Conservation (phyloP, 2,329 filamentous ascomycete genomes). For the Clonostachys rosea region DNA sequence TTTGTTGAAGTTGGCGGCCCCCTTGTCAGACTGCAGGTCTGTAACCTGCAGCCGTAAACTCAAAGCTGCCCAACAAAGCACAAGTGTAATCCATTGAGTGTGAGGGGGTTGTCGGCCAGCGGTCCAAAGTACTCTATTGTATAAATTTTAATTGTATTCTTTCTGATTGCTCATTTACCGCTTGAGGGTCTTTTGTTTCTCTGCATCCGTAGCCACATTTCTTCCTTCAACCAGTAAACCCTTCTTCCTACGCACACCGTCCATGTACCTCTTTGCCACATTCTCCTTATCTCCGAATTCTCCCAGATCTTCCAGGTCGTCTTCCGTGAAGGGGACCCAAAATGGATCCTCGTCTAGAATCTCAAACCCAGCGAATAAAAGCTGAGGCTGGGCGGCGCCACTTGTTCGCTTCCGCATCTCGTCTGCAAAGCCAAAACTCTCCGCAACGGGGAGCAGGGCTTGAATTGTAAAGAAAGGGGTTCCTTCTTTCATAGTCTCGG, state of each 20-base stretch:
- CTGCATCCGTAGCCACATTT: constrained; percentile 75
- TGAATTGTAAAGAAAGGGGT: constrained; percentile 95
- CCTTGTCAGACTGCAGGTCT: too few species aligned
- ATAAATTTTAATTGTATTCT: too few species aligned
- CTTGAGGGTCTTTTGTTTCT: constrained; percentile 80
- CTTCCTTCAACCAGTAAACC: constrained; percentile 79
- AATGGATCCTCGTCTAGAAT: constrained; percentile 93
- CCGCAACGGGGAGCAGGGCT: constrained; percentile 82
- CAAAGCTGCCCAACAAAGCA: too few species aligned
- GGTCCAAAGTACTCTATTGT: too few species aligned
- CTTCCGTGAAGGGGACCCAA: constrained; percentile 96
- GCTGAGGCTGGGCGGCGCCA: constrained; percentile 85
- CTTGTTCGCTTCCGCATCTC: constrained; percentile 94
- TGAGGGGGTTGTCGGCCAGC: too few species aligned
- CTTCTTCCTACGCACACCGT: constrained; percentile 80
- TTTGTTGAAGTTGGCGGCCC: too few species aligned
- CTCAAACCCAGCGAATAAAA: constrained; percentile 91
- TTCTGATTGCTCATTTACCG: constrained; percentile 27
- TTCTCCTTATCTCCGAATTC: constrained; percentile 93
- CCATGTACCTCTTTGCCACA: constrained; percentile 94
- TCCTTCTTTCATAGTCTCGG: constrained; percentile 89
- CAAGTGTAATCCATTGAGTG: too few species aligned
- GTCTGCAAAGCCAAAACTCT: constrained; percentile 93
- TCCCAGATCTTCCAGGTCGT: constrained; percentile 92
- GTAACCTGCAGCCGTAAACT: too few species aligned